Conservation (phyloP, 2,329 filamentous ascomycete genomes). For the Thermochaetoides dissita region DNA sequence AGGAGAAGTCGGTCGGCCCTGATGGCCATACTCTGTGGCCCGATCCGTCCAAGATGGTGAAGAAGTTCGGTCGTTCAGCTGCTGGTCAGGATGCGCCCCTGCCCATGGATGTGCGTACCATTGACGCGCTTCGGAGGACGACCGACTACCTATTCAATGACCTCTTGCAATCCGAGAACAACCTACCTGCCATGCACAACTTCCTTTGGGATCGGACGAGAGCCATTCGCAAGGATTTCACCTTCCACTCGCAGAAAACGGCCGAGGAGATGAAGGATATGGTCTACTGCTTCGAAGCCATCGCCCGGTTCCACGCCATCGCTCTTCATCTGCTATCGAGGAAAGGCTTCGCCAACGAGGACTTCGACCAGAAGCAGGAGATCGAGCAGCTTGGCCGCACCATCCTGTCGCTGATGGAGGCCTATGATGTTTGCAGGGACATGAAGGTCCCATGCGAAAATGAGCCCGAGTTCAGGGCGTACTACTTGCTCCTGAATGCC, state of each 20-base stretch:
- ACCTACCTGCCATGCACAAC: constrained; percentile 42
- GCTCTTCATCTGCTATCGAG: constrained; percentile 49
- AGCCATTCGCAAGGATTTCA: constrained; percentile 54
- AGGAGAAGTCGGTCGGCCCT: constrained; percentile 34
- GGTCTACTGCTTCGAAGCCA: constrained; percentile 51
- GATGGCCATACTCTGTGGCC: constrained; percentile 31
- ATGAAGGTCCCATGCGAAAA: constrained; percentile 44
- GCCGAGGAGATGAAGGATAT: constrained; percentile 42
- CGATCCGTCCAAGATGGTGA: constrained; percentile 44
- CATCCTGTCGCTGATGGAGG: constrained; percentile 48
- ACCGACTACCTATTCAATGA: constrained; percentile 50
- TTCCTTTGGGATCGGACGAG: constrained; percentile 57
- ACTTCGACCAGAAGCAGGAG: constrained; percentile 54
- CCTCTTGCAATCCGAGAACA: constrained; percentile 39
- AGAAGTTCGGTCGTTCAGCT: constrained; percentile 52
- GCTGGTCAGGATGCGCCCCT: constrained; percentile 54
- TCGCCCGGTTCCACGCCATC: constrained; percentile 52
- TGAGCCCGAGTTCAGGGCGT: constrained; percentile 52
- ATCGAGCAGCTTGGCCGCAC: constrained; percentile 53
- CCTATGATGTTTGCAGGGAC: constrained; percentile 52
- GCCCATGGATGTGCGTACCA: constrained; percentile 53
- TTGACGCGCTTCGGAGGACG: constrained; percentile 42
- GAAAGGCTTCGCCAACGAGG: constrained; percentile 39
- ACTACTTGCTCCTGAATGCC: constrained; percentile 49
- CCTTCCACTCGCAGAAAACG: constrained; percentile 49